Evolutionary conservation across 495 filamentous ascomycete genomes (phyloP).

Genomic region (Penicillium nucicola): DNA sequence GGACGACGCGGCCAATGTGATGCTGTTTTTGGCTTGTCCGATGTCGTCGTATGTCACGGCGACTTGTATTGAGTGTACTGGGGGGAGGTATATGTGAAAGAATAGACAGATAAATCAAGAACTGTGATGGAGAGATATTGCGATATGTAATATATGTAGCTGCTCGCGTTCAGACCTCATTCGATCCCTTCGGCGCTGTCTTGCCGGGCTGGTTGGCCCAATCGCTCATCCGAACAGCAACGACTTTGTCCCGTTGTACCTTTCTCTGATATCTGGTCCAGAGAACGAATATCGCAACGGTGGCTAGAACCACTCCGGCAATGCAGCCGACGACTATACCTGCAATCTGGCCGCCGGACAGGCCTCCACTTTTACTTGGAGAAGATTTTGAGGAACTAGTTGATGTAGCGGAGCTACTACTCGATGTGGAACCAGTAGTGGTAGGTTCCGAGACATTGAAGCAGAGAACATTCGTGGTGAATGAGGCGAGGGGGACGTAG

Average conservation of each 20-base stretch:
- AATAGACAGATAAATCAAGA: no score
- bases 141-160: no score
- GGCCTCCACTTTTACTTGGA: slow-evolving; percentile 3
- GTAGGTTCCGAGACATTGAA: slow-evolving; percentile 46
- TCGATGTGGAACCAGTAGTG: neutral
- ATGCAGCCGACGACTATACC: slow-evolving; percentile 46
- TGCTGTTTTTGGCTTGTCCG: slow-evolving; percentile 68
- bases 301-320: slow-evolving; percentile 28
- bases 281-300: slow-evolving; percentile 9
- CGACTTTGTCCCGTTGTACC: slow-evolving; percentile 5
- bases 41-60: slow-evolving; percentile 56
- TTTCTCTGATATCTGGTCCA: slow-evolving; percentile 9
- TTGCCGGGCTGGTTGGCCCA: no score
- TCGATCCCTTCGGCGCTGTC: no score
- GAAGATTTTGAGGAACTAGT: neutral
- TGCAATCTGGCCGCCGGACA: slow-evolving; percentile 44
- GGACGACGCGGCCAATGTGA: slow-evolving; percentile 65
- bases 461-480: slow-evolving; percentile 41
- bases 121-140: no score
- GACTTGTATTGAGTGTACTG: slow-evolving; percentile 17
- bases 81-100: slow-evolving; percentile 9
- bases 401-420: slow-evolving; percentile 1
- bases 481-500: slow-evolving; percentile 37
- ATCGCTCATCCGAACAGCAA: slow-evolving; percentile 1
- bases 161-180: no score